Evolutionary conservation across 495 filamentous ascomycete genomes (phyloP).

Genomic region (Astrothelium macrocarpum): DNA sequence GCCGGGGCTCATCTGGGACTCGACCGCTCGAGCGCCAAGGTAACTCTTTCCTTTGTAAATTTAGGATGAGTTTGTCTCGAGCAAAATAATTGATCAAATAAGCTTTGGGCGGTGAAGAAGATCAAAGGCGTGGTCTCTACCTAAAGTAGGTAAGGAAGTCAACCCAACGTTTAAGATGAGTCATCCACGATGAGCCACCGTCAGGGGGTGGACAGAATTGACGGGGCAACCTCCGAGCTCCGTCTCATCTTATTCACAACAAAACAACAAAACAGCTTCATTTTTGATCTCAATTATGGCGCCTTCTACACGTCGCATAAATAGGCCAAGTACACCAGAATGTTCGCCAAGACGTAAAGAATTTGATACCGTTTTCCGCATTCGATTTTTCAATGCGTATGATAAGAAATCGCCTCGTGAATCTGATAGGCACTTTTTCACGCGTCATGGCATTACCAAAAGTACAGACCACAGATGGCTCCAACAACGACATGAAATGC

Average conservation of each 20-base stretch:
- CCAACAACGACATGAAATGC: background rate
- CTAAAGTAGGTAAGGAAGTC: too few species aligned
- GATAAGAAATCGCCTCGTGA: background rate
- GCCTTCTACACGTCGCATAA: background rate
- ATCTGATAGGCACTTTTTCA: background rate
- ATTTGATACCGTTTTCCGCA: background rate
- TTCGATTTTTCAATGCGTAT: background rate
- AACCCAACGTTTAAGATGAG: too few species aligned
- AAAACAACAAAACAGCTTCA: background rate
- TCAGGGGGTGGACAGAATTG: too few species aligned
- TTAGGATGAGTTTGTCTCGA: background rate
- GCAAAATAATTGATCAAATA: background rate
- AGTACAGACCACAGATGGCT: background rate
- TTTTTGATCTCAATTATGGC: background rate
- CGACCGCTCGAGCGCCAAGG: background rate
- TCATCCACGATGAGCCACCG: too few species aligned
- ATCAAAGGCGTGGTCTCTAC: too few species aligned
- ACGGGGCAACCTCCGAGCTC: too few species aligned
- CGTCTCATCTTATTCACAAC: too few species aligned
- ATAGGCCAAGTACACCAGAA: background rate
- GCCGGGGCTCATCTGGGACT: background rate
- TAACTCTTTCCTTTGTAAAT: background rate
- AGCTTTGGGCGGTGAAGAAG: background rate
- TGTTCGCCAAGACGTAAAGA: background rate
- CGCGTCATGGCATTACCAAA: background rate